These are phyloP conservation scores for Brassica hybrid DNA, from an alignment of 441 rosid genomes.

Conservation along the genomic window DNA sequence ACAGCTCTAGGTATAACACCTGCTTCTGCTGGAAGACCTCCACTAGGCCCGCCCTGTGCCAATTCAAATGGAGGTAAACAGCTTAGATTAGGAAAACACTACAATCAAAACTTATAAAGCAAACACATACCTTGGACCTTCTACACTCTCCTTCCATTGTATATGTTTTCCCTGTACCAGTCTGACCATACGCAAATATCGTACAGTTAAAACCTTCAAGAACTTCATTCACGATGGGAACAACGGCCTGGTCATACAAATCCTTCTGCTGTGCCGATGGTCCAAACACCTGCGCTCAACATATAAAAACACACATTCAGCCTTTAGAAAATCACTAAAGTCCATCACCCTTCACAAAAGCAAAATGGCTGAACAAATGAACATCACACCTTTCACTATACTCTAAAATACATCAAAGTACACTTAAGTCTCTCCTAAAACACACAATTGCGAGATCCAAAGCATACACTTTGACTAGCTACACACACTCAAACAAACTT, in stretches of 20 bases:
- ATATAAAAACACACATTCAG: slow-evolving; percentile 33
- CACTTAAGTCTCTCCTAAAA: too few species aligned
- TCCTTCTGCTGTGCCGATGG: slow-evolving; percentile 89
- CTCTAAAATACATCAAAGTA: too few species aligned
- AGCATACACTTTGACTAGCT: slow-evolving; percentile 18
- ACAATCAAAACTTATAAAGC: slow-evolving; percentile 15
- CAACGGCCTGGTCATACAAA: slow-evolving; percentile 89
- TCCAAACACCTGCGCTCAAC: slow-evolving; percentile 81
- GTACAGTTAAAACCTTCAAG: slow-evolving; percentile 98
- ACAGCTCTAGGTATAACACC: slow-evolving; percentile 99
- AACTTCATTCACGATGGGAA: slow-evolving; percentile 96
- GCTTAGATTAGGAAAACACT: slow-evolving; percentile 7
- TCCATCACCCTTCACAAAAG: not conserved
- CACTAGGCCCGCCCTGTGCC: slow-evolving; percentile 72
- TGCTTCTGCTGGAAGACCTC: slow-evolving; percentile 87
- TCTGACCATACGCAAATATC: slow-evolving; percentile 97
- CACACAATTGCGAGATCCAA: not conserved
- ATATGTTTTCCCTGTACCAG: slow-evolving; percentile 96
- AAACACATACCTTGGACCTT: slow-evolving; percentile 67
- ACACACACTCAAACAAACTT: not conserved
- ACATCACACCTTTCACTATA: too few species aligned
- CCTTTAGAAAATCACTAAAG: not conserved
- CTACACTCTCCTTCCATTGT: slow-evolving; percentile 99
- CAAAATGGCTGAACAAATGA: not conserved
- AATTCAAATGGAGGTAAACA: slow-evolving; percentile 10